These are phyloP conservation scores for Trametes versicolor DNA, from an alignment of 1,284 basidiomycete genomes.

Conservation along the genomic window DNA sequence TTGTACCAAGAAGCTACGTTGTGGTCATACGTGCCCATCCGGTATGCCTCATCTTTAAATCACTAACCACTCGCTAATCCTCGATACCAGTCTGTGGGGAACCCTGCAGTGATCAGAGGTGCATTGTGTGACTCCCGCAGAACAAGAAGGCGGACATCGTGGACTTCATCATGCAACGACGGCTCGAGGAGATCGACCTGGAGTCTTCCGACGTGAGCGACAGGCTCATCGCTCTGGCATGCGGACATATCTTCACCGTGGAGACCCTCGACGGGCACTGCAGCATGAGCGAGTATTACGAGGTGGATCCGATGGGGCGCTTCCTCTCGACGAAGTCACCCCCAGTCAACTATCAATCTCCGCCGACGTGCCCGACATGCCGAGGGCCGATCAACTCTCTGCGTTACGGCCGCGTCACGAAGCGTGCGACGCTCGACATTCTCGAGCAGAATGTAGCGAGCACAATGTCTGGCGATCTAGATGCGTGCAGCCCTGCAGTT, in stretches of 20 bases:
- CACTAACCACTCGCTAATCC: neutral
- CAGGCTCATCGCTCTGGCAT: conserved; percentile 69
- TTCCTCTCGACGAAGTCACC: conserved; percentile 57
- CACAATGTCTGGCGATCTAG: conserved; percentile 52
- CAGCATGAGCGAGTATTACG: conserved; percentile 64
- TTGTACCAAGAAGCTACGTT: conserved; percentile 58
- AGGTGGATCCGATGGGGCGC: conserved; percentile 42
- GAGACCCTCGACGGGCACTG: conserved; percentile 76
- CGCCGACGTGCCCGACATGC: conserved; percentile 67
- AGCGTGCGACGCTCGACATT: conserved; percentile 69
- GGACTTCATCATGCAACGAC: conserved; percentile 66
- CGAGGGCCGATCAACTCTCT: conserved; percentile 58
- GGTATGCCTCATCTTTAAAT: conserved; percentile 48
- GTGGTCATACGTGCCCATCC: conserved; percentile 75
- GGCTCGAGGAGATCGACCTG: conserved; percentile 59
- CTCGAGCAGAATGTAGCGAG: conserved; percentile 69
- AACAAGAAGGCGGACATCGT: conserved; percentile 58
- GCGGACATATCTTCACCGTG: conserved; percentile 75
- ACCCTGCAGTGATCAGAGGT: conserved; percentile 64
- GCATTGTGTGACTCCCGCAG: conserved; percentile 58
- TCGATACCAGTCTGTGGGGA: conserved; percentile 70
- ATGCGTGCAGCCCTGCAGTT: conserved; percentile 24
- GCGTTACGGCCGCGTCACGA: conserved; percentile 68
- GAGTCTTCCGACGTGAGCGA: conserved; percentile 56
- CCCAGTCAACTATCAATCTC: conserved; percentile 53